A percentile compares a stretch with the other conserved stretches of the same genome.
Conservation (phyloP, 441 rosid genomes). For the Corymbia citriodora region DNA sequence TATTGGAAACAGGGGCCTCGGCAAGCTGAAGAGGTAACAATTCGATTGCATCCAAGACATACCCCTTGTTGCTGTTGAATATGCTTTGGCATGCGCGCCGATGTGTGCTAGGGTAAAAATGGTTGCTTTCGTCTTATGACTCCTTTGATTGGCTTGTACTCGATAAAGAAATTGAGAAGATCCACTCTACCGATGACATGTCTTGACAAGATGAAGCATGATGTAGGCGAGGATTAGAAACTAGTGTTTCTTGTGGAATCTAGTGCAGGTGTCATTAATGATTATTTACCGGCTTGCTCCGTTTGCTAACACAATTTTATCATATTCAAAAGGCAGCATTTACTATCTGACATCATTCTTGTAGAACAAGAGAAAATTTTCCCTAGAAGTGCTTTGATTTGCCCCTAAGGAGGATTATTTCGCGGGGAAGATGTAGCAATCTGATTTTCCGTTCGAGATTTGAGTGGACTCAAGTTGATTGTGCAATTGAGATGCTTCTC, state of each 20-base stretch:
- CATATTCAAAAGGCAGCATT: neutral
- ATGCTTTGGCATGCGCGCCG: neutral
- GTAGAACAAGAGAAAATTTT: neutral
- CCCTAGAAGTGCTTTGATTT: neutral
- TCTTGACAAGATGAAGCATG: neutral
- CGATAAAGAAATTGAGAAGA: neutral
- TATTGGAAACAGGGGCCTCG: conserved; percentile 89
- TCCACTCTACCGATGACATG: neutral
- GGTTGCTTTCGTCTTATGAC: neutral
- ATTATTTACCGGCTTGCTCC: neutral
- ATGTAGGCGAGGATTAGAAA: neutral
- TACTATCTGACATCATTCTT: neutral
- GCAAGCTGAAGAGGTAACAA: conserved; percentile 71
- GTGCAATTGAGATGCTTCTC: neutral
- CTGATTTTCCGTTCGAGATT: neutral
- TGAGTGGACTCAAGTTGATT: neutral
- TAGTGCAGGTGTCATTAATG: neutral
- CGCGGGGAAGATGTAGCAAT: neutral
- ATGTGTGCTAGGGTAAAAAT: neutral
- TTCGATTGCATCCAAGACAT: neutral
- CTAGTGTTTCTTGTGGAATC: neutral
- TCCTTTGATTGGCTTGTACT: neutral
- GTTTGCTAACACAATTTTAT: neutral
- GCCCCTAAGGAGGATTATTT: neutral
- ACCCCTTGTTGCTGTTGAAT: neutral